Evolutionary conservation across 192 early-diverging fungal genomes (phyloP).

Genomic region (Coemansia sp.): DNA sequence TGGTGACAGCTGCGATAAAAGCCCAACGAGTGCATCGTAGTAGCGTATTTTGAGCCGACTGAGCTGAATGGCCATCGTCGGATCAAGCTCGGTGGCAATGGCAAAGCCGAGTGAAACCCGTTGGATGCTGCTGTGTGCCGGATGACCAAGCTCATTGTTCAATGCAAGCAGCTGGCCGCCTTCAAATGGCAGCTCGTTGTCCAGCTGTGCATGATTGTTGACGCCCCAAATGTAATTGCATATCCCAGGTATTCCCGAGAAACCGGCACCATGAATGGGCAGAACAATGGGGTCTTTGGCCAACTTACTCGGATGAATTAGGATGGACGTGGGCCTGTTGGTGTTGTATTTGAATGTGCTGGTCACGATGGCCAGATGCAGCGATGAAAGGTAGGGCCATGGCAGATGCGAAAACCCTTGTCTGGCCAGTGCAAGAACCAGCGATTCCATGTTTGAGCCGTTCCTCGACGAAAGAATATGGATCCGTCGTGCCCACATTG

Average conservation of each 20-base stretch:
- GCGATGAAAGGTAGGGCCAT: not conserved
- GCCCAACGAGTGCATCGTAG: not conserved
- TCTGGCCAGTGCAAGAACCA: not conserved
- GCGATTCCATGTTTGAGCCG: not conserved
- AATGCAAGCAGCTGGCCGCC: not conserved
- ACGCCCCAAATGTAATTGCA: not conserved
- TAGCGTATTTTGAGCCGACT: not conserved
- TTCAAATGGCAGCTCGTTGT: not conserved
- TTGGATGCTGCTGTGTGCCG: not conserved
- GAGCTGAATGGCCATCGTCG: not conserved
- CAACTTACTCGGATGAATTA: not conserved
- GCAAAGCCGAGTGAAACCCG: not conserved
- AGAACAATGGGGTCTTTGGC: not conserved
- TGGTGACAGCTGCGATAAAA: not conserved
- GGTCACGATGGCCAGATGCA: not conserved
- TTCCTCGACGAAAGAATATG: slow-evolving; percentile 2
- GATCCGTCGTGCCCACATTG: not conserved
- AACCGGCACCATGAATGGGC: not conserved
- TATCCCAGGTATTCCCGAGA: not conserved
- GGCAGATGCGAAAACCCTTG: not conserved
- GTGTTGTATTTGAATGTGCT: not conserved
- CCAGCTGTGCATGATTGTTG: not conserved
- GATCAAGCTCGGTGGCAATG: not conserved
- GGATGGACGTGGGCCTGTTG: not conserved
- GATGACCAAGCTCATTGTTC: slow-evolving; percentile 4